A percentile compares a stretch with the other conserved stretches of the same genome.
These are phyloP conservation scores for Henckelia pumila DNA, from an alignment of 257 asterid species.

Conservation along the genomic window DNA sequence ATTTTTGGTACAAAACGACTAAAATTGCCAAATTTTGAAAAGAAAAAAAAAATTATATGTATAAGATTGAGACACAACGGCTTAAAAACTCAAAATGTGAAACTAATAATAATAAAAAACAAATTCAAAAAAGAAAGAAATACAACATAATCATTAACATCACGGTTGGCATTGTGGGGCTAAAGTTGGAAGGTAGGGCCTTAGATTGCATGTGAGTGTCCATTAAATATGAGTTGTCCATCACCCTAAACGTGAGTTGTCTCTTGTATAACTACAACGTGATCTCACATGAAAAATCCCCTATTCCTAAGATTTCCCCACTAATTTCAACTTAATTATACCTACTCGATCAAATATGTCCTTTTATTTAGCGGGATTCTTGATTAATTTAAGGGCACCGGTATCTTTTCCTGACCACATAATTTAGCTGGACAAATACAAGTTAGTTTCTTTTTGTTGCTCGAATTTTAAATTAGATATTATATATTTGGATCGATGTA, in stretches of 20 bases:
- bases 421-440: neutral
- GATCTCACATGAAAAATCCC: neutral
- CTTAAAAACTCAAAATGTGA: too few species aligned
- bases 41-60: too few species aligned
- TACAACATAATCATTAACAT: neutral
- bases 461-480: too few species aligned
- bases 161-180: neutral
- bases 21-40: too few species aligned
- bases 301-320: slow-evolving; percentile 1
- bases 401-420: too few species aligned
- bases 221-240: slow-evolving; percentile 28
- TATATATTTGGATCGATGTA: too few species aligned
- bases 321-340: neutral
- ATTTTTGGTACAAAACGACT: too few species aligned
- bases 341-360: neutral
- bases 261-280: slow-evolving; percentile 9
- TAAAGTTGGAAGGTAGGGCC: slow-evolving; percentile 14
- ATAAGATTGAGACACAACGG: too few species aligned
- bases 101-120: too few species aligned
- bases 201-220: slow-evolving; percentile 30
- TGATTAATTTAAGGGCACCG: neutral
- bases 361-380: neutral
- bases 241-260: slow-evolving; percentile 7
- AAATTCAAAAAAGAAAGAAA: too few species aligned
- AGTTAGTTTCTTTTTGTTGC: too few species aligned